Conservation (phyloP, 1,284 basidiomycete genomes). For the Apiotrichum laibachii region DNA sequence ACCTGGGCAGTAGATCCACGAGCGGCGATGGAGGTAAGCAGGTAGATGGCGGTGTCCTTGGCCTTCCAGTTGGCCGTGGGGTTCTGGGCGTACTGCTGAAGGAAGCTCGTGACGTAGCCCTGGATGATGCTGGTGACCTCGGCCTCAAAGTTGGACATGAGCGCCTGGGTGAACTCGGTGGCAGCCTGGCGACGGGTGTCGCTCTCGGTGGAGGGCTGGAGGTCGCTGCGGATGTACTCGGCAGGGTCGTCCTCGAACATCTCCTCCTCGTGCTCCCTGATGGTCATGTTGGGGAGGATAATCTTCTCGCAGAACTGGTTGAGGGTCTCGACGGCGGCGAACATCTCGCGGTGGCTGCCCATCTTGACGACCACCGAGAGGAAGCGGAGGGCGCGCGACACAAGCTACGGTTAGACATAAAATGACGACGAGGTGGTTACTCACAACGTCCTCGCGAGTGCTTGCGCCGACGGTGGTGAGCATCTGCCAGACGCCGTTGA, state of each 20-base stretch:
- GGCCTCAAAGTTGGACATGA: conserved; percentile 74
- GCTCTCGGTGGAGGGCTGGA: conserved; percentile 57
- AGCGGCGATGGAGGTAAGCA: conserved; percentile 86
- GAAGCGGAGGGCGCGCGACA: conserved; percentile 89
- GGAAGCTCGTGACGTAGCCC: conserved; percentile 72
- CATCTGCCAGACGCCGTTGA: conserved; percentile 90
- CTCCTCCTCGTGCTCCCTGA: conserved; percentile 87
- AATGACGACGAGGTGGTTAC: conserved; percentile 28
- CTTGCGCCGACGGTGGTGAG: conserved; percentile 65
- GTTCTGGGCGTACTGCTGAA: conserved; percentile 60
- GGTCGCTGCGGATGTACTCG: conserved; percentile 88
- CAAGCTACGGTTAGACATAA: conserved; percentile 59
- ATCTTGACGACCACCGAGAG: conserved; percentile 89
- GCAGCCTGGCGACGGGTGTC: conserved; percentile 87
- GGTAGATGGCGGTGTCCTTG: conserved; percentile 94
- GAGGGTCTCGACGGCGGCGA: conserved; percentile 68
- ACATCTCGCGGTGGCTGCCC: conserved; percentile 66
- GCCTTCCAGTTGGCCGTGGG: conserved; percentile 77
- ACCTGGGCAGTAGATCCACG: conserved; percentile 79
- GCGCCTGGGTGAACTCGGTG: conserved; percentile 83
- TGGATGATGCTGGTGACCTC: conserved; percentile 83
- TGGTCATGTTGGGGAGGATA: conserved; percentile 84
- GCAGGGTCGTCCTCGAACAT: conserved; percentile 97
- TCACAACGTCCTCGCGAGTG: conserved; percentile 71
- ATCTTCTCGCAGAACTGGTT: conserved; percentile 82